Conservation (phyloP, 192 early-diverging fungal genomes). For the Umbelopsis sp. region DNA sequence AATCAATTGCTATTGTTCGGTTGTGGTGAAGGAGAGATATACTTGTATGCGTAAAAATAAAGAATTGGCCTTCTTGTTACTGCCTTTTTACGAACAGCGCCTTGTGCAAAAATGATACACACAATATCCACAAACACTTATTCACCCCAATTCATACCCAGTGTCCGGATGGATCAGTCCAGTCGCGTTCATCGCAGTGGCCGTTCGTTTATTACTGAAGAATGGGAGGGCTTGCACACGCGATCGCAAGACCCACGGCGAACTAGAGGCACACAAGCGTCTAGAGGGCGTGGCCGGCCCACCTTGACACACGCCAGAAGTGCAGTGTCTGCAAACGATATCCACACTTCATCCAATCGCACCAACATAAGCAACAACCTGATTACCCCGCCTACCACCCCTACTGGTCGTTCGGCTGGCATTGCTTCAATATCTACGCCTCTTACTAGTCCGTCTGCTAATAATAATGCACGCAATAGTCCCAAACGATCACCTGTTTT, state of each 20-base stretch:
- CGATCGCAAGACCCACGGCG: constrained; percentile 16
- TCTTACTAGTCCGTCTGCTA: constrained; percentile 1
- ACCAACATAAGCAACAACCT: constrained; percentile 14
- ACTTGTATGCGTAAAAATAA: constrained; percentile 46
- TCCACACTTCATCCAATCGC: neutral
- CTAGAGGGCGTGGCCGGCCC: constrained; percentile 13
- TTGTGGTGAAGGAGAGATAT: constrained; percentile 60
- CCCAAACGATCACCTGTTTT: constrained; percentile 17
- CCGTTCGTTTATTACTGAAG: constrained; percentile 21
- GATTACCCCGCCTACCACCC: constrained; percentile 15
- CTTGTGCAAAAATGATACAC: neutral
- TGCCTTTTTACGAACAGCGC: constrained; percentile 3
- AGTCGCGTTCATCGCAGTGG: constrained; percentile 23
- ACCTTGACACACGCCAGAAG: constrained; percentile 10
- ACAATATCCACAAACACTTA: constrained; percentile 5
- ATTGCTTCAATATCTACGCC: neutral
- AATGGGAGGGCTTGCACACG: constrained; percentile 22
- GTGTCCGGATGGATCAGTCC: constrained; percentile 23
- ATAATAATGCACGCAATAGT: constrained; percentile 5
- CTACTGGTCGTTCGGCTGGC: constrained; percentile 3
- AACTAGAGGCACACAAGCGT: constrained; percentile 18
- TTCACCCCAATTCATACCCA: constrained; percentile 13
- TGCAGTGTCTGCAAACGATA: constrained; percentile 7
- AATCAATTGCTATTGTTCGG: constrained; percentile 62
- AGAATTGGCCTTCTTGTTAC: neutral